These are phyloP conservation scores for Leccinum variicolor DNA, from an alignment of 768 basidiomycete species.

Conservation along the genomic window DNA sequence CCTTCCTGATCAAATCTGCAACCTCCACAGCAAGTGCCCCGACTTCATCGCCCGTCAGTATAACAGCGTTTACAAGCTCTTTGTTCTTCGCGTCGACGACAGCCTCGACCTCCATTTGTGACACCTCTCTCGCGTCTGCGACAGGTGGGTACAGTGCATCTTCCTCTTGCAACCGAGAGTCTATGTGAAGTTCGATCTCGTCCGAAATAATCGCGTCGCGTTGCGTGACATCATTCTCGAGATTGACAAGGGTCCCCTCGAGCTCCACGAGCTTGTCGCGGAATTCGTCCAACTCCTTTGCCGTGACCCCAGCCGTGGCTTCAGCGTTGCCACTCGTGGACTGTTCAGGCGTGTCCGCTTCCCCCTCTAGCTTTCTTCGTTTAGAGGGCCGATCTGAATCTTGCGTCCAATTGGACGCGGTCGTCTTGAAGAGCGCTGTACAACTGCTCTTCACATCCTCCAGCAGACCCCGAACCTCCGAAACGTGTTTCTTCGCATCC, in stretches of 20 bases:
- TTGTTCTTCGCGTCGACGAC: slow-evolving; percentile 23
- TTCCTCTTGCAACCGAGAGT: slow-evolving; percentile 28
- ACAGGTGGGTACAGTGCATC: slow-evolving; percentile 21
- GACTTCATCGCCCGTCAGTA: slow-evolving; percentile 28
- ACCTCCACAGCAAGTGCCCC: slow-evolving; percentile 30
- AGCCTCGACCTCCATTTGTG: slow-evolving; percentile 23
- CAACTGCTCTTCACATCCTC: slow-evolving; percentile 23
- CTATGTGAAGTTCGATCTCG: slow-evolving; percentile 30
- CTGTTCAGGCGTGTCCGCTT: neutral
- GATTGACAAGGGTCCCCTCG: slow-evolving; percentile 27
- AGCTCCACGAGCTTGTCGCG: slow-evolving; percentile 29
- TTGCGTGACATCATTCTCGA: slow-evolving; percentile 37
- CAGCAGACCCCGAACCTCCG: slow-evolving; percentile 27
- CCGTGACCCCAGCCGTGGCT: neutral
- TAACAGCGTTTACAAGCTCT: slow-evolving; percentile 13
- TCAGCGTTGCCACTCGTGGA: neutral
- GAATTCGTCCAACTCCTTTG: slow-evolving; percentile 25
- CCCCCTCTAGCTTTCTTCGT: slow-evolving; percentile 23
- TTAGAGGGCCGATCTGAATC: slow-evolving; percentile 26
- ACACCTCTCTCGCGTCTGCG: slow-evolving; percentile 12
- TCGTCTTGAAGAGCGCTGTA: slow-evolving; percentile 21
- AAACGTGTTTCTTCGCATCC: slow-evolving; percentile 28
- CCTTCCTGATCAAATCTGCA: slow-evolving; percentile 30
- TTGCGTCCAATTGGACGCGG: slow-evolving; percentile 4
- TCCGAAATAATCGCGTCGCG: slow-evolving; percentile 28